Conservation (phyloP, 2,329 filamentous ascomycete genomes). For the Venturia nashicola region DNA sequence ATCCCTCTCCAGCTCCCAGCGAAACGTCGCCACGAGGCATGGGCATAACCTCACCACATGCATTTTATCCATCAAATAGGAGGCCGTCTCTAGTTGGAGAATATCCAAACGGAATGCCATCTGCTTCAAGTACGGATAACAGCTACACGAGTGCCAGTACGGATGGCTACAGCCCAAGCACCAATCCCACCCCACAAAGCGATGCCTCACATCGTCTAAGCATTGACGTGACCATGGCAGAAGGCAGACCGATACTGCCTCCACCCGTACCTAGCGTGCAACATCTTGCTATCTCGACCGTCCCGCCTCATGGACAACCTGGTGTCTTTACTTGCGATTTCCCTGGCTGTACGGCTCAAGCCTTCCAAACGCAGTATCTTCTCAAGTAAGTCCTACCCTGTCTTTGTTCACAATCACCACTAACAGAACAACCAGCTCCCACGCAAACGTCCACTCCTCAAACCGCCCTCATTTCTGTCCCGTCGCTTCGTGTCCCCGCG, state of each 20-base stretch:
- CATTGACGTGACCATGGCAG: slow-evolving; percentile 17
- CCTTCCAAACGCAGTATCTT: slow-evolving; percentile 67
- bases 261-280: slow-evolving; percentile 19
- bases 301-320: slow-evolving; percentile 13
- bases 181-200: slow-evolving; percentile 20
- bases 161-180: slow-evolving; percentile 21
- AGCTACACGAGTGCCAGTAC: slow-evolving; percentile 21
- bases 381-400: slow-evolving; percentile 45
- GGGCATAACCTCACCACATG: slow-evolving; percentile 17
- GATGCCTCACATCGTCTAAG: slow-evolving; percentile 12
- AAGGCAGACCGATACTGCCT: slow-evolving; percentile 20
- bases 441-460: slow-evolving; percentile 56
- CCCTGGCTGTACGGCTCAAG: slow-evolving; percentile 54
- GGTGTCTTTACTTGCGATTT: slow-evolving; percentile 47
- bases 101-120: background rate
- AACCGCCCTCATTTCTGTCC: slow-evolving; percentile 53
- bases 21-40: slow-evolving; percentile 17
- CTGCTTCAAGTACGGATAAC: slow-evolving; percentile 18
- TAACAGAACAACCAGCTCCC: slow-evolving; percentile 39
- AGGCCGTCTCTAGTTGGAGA: background rate
- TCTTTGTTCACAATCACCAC: background rate
- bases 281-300: slow-evolving; percentile 3
- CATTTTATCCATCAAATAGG: background rate
- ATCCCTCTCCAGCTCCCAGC: slow-evolving; percentile 22
- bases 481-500: slow-evolving; percentile 43